phyloP scores from a whole-genome alignment of 2,329 filamentous ascomycete genomes.

The Atkinsonella texensis region DNA sequence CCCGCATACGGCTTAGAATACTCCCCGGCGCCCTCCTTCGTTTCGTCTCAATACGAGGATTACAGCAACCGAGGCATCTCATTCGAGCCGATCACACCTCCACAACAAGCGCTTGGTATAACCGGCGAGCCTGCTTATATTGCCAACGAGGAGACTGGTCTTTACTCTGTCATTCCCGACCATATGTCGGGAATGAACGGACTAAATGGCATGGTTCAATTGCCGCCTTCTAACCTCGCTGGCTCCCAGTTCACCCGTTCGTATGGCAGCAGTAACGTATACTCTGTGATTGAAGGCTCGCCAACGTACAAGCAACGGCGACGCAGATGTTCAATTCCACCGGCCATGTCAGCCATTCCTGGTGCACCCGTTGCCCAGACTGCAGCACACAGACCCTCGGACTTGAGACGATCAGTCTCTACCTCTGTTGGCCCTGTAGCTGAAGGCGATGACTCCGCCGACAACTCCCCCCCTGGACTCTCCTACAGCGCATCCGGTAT shows the following conservation, averaged over 20 bases:
- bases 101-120: conserved; percentile 75
- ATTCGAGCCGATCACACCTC: conserved; percentile 92
- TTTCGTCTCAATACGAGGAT: conserved; percentile 97
- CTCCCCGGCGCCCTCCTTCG: conserved; percentile 93
- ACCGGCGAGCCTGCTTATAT: conserved; percentile 90
- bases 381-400: conserved; percentile 66
- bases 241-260: conserved; percentile 68
- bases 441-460: conserved; percentile 66
- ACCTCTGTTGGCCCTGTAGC: conserved; percentile 71
- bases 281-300: conserved; percentile 93
- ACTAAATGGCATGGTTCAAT: conserved; percentile 81
- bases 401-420: conserved; percentile 83
- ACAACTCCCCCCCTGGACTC: conserved; percentile 68
- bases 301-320: conserved; percentile 97
- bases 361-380: conserved; percentile 53
- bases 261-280: conserved; percentile 66
- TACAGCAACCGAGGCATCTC: conserved; percentile 95
- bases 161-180: conserved; percentile 92
- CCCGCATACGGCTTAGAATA: conserved; percentile 91
- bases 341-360: conserved; percentile 57
- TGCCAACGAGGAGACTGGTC: conserved; percentile 90
- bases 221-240: conserved; percentile 74
- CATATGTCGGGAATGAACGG: conserved; percentile 59
- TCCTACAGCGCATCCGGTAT: conserved; percentile 60
- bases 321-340: conserved; percentile 84